Evolutionary conservation across 2,329 filamentous ascomycete species (phyloP), one percentile per base, ranked within the genome.

Genomic region (Acrocalymma vagum): DNA sequence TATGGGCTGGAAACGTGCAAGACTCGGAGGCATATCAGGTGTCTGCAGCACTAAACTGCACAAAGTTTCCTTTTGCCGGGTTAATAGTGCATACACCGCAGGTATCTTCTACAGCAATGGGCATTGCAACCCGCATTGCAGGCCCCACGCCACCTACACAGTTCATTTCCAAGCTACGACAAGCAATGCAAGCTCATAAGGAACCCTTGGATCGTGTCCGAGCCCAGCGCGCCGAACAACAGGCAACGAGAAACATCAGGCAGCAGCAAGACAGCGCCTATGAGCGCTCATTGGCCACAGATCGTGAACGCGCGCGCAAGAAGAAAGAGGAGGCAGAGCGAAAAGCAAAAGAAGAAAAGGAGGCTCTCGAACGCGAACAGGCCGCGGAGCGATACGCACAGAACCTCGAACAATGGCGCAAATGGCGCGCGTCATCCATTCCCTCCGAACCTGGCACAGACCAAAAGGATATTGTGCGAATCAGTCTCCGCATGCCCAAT

Each of bases 11-110:
- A 30, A 96, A 91, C 55, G 87, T 97, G 1, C 83, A 91, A 50
- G 94, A 99, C 66, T 87, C 90, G 3, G 94, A 99, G 72, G 90
- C 93, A 5, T 97, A 95, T 69, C 91, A 96, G 67, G 90, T 96
- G 26, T 85, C 91, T n/a, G 81, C 83, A 9, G 90, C 92, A 29
- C 83, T 97, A 49, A 86, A 86, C 55, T 94, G 89, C 69, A 95
- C 90, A 44, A 95, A 95, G 65, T 96, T 94, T 60, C 94, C 94
- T 8, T 97, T 95, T 65, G 85, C 88, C 1, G 90, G 87, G 10
- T 72, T 96, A 3, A 85, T 96, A 18, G 92, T 90, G 42, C 86
- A 96, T 51, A 96, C 92, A 0, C 91, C 92, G 0, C 86, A 87
- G 53, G 85, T 93, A 46, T 88, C 88, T 2, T 85, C 86, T 50